A percentile compares a stretch with the other conserved stretches of the same genome.
These are phyloP conservation scores for Coemansia sp. DNA, from an alignment of 192 early-diverging fungal species.

Conservation along the genomic window DNA sequence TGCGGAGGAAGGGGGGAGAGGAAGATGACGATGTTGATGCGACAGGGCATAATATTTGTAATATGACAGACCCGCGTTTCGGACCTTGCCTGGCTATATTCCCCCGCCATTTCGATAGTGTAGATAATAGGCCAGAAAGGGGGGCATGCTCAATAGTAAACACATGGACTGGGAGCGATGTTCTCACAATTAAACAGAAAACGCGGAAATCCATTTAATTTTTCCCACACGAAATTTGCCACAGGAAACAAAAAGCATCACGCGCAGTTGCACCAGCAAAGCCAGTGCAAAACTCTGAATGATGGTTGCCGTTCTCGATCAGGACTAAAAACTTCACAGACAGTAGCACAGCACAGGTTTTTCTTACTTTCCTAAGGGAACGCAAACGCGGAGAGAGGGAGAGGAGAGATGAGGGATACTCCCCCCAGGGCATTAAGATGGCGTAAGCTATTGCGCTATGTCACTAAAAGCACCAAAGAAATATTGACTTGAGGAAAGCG, in stretches of 20 bases:
- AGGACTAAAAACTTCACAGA: no score
- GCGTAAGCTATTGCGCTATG: no score
- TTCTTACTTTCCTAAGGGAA: no score
- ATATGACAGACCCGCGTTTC: neutral
- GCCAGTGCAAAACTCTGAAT: neutral
- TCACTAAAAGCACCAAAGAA: no score
- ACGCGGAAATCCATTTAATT: neutral
- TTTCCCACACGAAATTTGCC: constrained; percentile 1
- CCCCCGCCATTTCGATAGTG: neutral
- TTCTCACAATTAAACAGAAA: constrained; percentile 1
- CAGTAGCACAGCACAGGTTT: no score
- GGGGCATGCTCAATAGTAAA: neutral
- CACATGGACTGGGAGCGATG: neutral
- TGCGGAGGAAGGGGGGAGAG: no score
- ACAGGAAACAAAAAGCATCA: neutral
- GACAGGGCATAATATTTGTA: neutral
- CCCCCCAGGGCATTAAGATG: no score
- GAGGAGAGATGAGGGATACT: no score
- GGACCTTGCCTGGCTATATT: neutral
- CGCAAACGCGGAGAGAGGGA: no score
- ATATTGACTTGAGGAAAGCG: no score
- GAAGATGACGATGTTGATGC: no score
- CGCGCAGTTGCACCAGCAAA: neutral
- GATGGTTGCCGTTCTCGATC: no score
- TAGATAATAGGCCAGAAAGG: neutral